phyloP scores from a whole-genome alignment of 2,329 filamentous ascomycete genomes.

The Ascochyta rabiei region DNA sequence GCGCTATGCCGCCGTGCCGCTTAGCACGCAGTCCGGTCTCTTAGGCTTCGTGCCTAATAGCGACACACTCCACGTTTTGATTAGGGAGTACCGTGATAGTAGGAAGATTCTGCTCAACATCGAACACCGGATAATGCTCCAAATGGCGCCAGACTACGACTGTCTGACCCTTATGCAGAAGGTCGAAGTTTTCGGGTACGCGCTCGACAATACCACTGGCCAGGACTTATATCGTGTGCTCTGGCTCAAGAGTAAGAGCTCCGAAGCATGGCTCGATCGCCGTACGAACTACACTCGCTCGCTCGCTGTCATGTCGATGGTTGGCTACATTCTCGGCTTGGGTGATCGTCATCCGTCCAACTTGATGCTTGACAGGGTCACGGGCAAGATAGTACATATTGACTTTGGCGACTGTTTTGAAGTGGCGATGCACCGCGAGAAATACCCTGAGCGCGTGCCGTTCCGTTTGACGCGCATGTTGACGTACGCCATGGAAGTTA shows the following conservation, averaged over 20 bases:
- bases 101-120: conserved; percentile 98
- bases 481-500: conserved; percentile 99
- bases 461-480: conserved; percentile 99
- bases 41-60: conserved; percentile 97
- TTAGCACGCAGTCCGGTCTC: conserved; percentile 95
- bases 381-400: conserved; percentile 97
- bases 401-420: conserved; percentile 99
- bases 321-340: conserved; percentile 97
- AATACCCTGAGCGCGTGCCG: conserved; percentile 95
- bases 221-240: conserved; percentile 97
- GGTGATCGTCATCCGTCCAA: conserved; percentile 98
- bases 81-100: conserved; percentile 95
- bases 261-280: conserved; percentile 95
- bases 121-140: conserved; percentile 98
- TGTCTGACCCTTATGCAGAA: conserved; percentile 99
- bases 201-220: conserved; percentile 97
- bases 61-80: conserved; percentile 94
- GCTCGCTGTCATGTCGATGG: conserved; percentile 99
- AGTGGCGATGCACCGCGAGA: conserved; percentile 98
- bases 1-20: conserved; percentile 91
- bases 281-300: conserved; percentile 99
- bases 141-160: conserved; percentile 99
- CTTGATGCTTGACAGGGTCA: conserved; percentile 93
- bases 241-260: conserved; percentile 98
- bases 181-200: conserved; percentile 98